Conservation (phyloP, 2,329 filamentous ascomycete genomes). For the Neonectria coccinea region DNA sequence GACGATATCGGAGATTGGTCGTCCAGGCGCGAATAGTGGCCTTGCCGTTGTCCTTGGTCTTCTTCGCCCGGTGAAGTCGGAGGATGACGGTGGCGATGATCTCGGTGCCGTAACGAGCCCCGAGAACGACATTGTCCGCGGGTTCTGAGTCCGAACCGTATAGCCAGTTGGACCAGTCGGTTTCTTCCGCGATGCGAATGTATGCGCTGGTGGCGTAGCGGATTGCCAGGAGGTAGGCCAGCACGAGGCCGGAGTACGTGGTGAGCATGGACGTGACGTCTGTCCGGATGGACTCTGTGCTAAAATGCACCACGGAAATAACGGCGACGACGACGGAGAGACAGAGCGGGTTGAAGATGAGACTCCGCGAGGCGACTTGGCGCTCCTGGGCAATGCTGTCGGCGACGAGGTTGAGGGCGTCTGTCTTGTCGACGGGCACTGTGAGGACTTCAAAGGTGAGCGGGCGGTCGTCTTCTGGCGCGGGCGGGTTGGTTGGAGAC, state of each 20-base stretch:
- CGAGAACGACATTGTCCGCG: conserved; percentile 68
- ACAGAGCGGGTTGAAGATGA: conserved; percentile 72
- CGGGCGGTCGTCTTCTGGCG: conserved; percentile 61
- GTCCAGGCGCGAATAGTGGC: conserved; percentile 85
- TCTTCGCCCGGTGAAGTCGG: conserved; percentile 57
- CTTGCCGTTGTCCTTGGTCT: conserved; percentile 59
- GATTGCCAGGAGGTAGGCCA: conserved; percentile 71
- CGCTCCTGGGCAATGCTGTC: conserved; percentile 88
- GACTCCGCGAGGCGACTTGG: conserved; percentile 70
- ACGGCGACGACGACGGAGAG: conserved; percentile 59
- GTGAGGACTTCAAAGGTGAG: conserved; percentile 70
- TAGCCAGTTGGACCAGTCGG: conserved; percentile 73
- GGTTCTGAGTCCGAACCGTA: conserved; percentile 43
- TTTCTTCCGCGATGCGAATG: conserved; percentile 69
- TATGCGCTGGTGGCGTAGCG: conserved; percentile 73
- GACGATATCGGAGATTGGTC: conserved; percentile 75
- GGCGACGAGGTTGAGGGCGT: conserved; percentile 78
- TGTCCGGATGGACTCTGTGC: conserved; percentile 48
- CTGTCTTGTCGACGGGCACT: conserved; percentile 68
- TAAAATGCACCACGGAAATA: conserved; percentile 56
- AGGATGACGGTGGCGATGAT: conserved; percentile 79
- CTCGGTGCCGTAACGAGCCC: conserved; percentile 73
- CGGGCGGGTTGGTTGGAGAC: conserved; percentile 16
- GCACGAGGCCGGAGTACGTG: conserved; percentile 69
- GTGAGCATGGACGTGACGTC: conserved; percentile 67